Conservation (phyloP, 2,329 filamentous ascomycete genomes). For the Hortaea sp. region DNA sequence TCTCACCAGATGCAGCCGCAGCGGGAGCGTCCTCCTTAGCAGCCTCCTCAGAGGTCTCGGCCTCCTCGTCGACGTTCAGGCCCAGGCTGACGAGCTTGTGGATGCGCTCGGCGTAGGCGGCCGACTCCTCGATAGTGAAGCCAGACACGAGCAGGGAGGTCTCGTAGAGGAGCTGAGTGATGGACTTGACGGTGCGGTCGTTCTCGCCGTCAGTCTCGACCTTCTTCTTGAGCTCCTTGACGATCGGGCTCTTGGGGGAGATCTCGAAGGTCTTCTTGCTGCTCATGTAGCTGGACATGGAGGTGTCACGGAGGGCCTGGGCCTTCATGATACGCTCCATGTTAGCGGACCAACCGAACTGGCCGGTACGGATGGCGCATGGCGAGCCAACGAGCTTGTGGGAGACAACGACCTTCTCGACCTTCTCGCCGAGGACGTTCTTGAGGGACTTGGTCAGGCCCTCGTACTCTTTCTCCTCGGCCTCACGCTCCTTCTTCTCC, state of each 20-base stretch:
- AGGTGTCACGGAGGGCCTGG: constrained; percentile 98
- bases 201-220: constrained; percentile 95
- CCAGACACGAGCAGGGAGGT: constrained; percentile 96
- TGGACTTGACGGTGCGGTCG: constrained; percentile 98
- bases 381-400: constrained; percentile 93
- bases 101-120: constrained; percentile 95
- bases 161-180: constrained; percentile 97
- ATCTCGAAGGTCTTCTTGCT: constrained; percentile 99
- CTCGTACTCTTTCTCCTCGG: constrained; percentile 98
- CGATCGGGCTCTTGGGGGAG: constrained; percentile 94
- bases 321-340: constrained; percentile 99
- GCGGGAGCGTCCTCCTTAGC: constrained; percentile 51
- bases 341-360: constrained; percentile 99
- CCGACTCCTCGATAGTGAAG: constrained; percentile 99
- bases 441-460: constrained; percentile 90
- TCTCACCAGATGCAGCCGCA: constrained; percentile 57
- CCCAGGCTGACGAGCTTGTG: constrained; percentile 99
- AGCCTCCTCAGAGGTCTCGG: constrained; percentile 52
- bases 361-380: constrained; percentile 97
- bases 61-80: constrained; percentile 88
- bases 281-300: constrained; percentile 99
- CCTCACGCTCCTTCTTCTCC: constrained; percentile 93
- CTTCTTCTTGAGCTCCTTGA: constrained; percentile 99
- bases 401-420: constrained; percentile 98
- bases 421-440: constrained; percentile 98